Base-by-base conservation (phyloP, 148 eudicot genomes). In the Oxyria digyna region DNA sequence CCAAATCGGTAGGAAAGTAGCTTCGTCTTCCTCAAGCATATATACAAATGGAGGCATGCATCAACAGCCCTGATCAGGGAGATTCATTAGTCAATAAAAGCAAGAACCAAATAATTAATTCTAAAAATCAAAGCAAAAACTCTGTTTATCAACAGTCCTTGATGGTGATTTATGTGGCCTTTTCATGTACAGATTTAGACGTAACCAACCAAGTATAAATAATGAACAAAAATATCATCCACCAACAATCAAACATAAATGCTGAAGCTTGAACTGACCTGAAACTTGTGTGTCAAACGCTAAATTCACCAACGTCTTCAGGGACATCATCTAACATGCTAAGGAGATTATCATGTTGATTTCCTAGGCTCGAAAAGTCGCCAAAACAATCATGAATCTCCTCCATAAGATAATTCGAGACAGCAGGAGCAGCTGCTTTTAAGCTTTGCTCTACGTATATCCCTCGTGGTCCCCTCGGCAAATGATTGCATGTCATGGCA, bases 351-450 rank as follows among this genome's bases (percentile, higher is more conserved):
- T 2, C 3, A 38, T 41, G 42, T 17, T 40, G 67, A 57, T 62
- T 43, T 69, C 64, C 54, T 52, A 83, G 2, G 14, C 62, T 66
- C 38, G 86, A 76, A 75, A 80, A 80, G 75, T 80, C 83, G 37
- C 63, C 62, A 54, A 67, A 77, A 69, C 83, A 73, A 49, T 83
- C 83, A 10, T 73, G 77, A 14, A 33, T 71, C 65, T 82, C 86
- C 76, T 79, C 83, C 86, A 82, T 72, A 42, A 77, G 71, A 66
- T 77, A 79, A 54, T 79, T 80, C 8, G 75, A 50, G 11, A 75
- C 46, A 4, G 37, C 41, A 14, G 33, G 40, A 4, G 37, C 41
- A 14, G 33, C 20, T 29, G 62, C 31, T 21, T 24, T 10, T 6
- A 24, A 29, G 23, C 3, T 23, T 23, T 35, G 38, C 4, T n/a